These are phyloP conservation scores for Pseudogymnoascus sp. DNA, from an alignment of 2,329 filamentous ascomycete species.

Conservation along the genomic window DNA sequence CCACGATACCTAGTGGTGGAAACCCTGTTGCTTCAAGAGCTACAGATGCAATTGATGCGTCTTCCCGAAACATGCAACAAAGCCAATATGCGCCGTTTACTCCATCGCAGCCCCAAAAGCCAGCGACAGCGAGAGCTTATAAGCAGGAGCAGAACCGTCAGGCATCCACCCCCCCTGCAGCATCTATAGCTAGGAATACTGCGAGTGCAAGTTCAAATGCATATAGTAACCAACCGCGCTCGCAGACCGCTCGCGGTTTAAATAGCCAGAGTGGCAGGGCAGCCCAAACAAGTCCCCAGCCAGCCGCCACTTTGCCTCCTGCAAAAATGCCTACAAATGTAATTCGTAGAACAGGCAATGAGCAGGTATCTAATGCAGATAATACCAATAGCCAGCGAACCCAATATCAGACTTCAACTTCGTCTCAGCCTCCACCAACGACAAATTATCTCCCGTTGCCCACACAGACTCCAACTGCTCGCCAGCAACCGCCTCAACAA, in stretches of 20 bases:
- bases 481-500: neutral
- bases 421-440: neutral
- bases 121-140: neutral
- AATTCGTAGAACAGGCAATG: neutral
- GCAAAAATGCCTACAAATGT: neutral
- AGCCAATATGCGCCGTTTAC: neutral
- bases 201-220: neutral
- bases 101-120: neutral
- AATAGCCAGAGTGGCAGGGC: neutral
- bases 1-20: neutral
- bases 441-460: neutral
- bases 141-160: neutral
- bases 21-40: neutral
- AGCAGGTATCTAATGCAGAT: neutral
- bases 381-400: neutral
- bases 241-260: neutral
- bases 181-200: neutral
- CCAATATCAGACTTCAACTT: neutral
- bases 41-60: neutral
- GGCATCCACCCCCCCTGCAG: neutral
- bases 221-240: neutral
- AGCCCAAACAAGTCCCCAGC: neutral
- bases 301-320: neutral
- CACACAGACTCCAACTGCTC: conserved; percentile 1
- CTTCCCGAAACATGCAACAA: neutral